Conservation (phyloP, 768 basidiomycete species). For the Rossbeevera mucosa region DNA sequence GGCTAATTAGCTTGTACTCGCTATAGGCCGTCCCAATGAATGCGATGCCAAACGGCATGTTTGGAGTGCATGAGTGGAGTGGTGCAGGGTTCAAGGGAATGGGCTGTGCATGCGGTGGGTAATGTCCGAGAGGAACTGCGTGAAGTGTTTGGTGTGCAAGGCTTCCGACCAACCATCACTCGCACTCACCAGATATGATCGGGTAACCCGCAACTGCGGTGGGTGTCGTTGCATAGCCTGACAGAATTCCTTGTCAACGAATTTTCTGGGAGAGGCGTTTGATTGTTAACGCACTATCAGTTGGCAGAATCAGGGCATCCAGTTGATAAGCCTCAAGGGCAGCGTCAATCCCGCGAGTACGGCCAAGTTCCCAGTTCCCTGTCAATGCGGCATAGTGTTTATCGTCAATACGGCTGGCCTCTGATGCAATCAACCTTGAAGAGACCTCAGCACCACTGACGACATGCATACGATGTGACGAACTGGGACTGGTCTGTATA, state of each 20-base stretch:
- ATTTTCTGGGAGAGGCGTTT: not conserved
- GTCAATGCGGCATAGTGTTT: slow-evolving; percentile 43
- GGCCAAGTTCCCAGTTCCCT: slow-evolving; percentile 45
- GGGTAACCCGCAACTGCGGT: slow-evolving; percentile 63
- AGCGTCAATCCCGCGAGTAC: slow-evolving; percentile 52
- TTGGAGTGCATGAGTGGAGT: slow-evolving; percentile 31
- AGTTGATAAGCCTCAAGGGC: slow-evolving; percentile 42
- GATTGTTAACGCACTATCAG: slow-evolving; percentile 26
- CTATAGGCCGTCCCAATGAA: slow-evolving; percentile 61
- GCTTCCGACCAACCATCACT: not conserved
- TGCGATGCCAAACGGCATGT: slow-evolving; percentile 57
- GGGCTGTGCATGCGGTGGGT: slow-evolving; percentile 41
- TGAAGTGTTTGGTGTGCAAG: slow-evolving; percentile 2
- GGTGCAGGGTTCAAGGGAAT: slow-evolving; percentile 42
- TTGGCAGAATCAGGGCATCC: slow-evolving; percentile 51
- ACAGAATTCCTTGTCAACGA: not conserved
- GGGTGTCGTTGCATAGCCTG: slow-evolving; percentile 29
- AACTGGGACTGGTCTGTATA: slow-evolving; percentile 36
- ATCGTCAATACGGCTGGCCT: slow-evolving; percentile 33
- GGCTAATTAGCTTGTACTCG: slow-evolving; percentile 52
- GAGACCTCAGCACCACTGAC: slow-evolving; percentile 3
- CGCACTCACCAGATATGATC: slow-evolving; percentile 52
- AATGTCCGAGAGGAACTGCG: slow-evolving; percentile 56
- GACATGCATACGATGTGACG: slow-evolving; percentile 3
- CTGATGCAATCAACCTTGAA: slow-evolving; percentile 21